Evolutionary conservation across 2,329 filamentous ascomycete genomes (phyloP), one percentile per base, ranked within the genome.

Genomic region (Drechslerella dactyloides): DNA sequence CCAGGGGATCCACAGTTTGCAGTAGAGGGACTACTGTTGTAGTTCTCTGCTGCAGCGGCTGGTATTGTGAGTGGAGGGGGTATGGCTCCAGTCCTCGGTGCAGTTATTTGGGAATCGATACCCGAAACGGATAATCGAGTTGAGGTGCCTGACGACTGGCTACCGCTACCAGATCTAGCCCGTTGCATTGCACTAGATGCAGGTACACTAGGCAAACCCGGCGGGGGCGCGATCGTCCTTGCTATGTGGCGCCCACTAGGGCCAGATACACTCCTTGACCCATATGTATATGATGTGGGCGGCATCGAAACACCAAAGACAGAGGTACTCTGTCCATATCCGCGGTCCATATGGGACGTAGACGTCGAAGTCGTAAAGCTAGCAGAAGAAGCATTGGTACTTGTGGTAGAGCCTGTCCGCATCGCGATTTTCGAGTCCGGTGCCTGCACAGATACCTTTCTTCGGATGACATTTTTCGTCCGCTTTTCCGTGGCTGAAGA

Each of bases 1-100:
- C 66, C 66, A 70, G 66, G 66, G 50, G 66, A 70, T 70, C 66
- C 66, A 70, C 66, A 64, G 37, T 70, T 70, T 70, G 61, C 66
- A 52, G 66, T 70, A 70, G 66, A 70, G 33, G 66, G 66, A 50
- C 66, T 70, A 60, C 66, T 70, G 60, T 64, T 64, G 66, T 64
- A 70, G 66, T 60, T 64, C 59, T 70, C 66, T 70, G 66, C 54
- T 48, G 56, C 59, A 64, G 66, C 59, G 50, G 59, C 66, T 64
- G 66, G 66, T 55, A 70, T 70, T 55, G 66, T 70, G 42, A 70
- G 66, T 46, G 66, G 66, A 44, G 66, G 66, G 50, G 66, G 66
- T 57, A 70, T 70, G 23, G 44, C 35, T 44, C 66, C 66, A 40
- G 59, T 30, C 33, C 42, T 70, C 40, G 59, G 24, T 19, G 30